These are phyloP conservation scores for Alternaria sp. DNA, from an alignment of 2,329 filamentous ascomycete species.

Conservation along the genomic window DNA sequence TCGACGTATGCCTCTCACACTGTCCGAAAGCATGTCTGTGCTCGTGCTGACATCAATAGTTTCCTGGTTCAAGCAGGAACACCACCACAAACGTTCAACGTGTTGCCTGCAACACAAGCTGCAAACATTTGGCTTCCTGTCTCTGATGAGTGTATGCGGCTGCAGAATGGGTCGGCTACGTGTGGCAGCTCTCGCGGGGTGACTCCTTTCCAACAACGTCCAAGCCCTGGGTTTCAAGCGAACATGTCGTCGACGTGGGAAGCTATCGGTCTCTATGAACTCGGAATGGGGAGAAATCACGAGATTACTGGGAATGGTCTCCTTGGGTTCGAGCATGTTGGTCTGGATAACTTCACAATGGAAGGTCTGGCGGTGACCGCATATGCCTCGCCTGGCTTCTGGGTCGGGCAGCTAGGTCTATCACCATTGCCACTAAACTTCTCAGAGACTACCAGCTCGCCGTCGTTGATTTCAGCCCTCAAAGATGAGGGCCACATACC, in stretches of 20 bases:
- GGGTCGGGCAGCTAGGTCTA: not conserved
- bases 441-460: not conserved
- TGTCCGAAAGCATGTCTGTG: no score
- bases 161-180: not conserved
- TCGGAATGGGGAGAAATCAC: not conserved
- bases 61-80: no score
- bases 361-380: not conserved
- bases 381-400: not conserved
- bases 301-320: not conserved
- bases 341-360: not conserved
- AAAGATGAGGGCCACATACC: not conserved
- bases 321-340: not conserved
- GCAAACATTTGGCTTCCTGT: not conserved
- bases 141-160: not conserved
- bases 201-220: not conserved
- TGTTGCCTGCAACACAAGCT: not conserved
- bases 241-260: conserved; percentile 7
- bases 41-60: no score
- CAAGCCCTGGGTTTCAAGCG: not conserved
- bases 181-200: conserved; percentile 1
- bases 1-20: no score
- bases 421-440: not conserved
- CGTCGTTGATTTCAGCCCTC: not conserved
- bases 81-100: no score
- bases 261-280: not conserved